These are phyloP conservation scores for Candida sonorensis DNA, from an alignment of 805 yeast species.

Conservation along the genomic window DNA sequence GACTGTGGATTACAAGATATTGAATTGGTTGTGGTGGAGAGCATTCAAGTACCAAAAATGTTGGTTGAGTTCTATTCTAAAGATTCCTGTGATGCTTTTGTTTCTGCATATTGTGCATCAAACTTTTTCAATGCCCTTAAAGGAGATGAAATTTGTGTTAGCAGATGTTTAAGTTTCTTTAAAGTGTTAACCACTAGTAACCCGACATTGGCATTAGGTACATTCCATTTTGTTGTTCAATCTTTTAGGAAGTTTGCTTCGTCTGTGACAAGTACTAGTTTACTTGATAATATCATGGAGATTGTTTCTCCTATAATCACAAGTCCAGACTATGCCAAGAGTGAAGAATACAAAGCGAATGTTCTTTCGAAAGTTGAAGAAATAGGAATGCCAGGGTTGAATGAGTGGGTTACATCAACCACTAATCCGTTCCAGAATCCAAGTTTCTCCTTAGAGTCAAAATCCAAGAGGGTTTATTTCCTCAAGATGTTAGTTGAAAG, in stretches of 20 bases:
- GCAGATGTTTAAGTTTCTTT: conserved; percentile 19
- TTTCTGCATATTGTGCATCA: conserved; percentile 10
- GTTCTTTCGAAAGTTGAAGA: conserved; percentile 16
- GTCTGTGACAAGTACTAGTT: conserved; percentile 15
- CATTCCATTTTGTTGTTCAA: conserved; percentile 11
- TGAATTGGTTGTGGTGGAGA: conserved; percentile 26
- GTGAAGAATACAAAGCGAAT: conserved; percentile 16
- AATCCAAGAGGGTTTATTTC: conserved; percentile 5
- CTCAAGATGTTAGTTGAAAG: conserved; percentile 11
- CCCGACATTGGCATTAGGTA: conserved; percentile 13
- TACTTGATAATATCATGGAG: conserved; percentile 19
- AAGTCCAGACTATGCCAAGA: conserved; percentile 23
- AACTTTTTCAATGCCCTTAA: conserved; percentile 16
- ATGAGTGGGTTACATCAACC: conserved; percentile 9
- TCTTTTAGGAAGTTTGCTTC: conserved; percentile 19
- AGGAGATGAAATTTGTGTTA: conserved; percentile 17
- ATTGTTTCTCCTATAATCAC: conserved; percentile 22
- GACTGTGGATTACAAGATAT: conserved; percentile 28
- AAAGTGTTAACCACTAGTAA: conserved; percentile 5
- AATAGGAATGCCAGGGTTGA: conserved; percentile 17
- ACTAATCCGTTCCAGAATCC: conserved; percentile 9
- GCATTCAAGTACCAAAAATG: conserved; percentile 32
- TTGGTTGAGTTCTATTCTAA: conserved; percentile 5
- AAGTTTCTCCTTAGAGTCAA: conserved; percentile 2
- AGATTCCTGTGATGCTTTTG: conserved; percentile 8